phyloP scores from a whole-genome alignment of 495 filamentous ascomycete genomes.

The Penicillium pancosmium region DNA sequence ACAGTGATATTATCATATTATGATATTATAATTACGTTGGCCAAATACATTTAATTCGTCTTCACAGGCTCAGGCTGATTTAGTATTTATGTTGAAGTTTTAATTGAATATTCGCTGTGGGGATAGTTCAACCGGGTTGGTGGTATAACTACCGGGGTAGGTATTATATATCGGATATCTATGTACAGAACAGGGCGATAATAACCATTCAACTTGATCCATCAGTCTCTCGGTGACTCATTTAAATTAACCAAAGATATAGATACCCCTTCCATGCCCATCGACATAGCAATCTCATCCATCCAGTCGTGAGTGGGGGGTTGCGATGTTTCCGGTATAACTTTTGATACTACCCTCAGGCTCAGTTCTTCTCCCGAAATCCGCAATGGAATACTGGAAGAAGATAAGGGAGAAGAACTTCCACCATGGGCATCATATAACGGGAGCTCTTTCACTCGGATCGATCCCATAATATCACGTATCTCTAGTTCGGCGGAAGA shows the following conservation, averaged over 20 bases:
- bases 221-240: too few relatives aligned
- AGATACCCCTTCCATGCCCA: background rate
- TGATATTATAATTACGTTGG: too few relatives aligned
- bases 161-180: too few relatives aligned
- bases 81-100: too few relatives aligned
- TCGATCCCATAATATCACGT: conserved; percentile 10
- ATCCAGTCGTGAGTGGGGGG: background rate
- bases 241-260: background rate
- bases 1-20: too few relatives aligned
- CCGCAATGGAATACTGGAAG: background rate
- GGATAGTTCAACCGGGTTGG: too few relatives aligned
- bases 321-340: background rate
- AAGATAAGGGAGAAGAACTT: background rate
- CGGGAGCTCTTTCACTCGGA: background rate
- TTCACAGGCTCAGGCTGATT: too few relatives aligned
- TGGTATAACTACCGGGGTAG: too few relatives aligned
- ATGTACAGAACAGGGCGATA: too few relatives aligned
- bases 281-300: background rate
- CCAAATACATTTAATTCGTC: too few relatives aligned
- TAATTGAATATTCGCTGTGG: too few relatives aligned
- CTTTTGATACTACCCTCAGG: background rate
- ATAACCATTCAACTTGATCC: too few relatives aligned
- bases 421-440: background rate
- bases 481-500: conserved; percentile 20
- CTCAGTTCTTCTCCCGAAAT: background rate